Evolutionary conservation across 805 yeast species (phyloP).

Genomic region (Saturnispora silvae): DNA sequence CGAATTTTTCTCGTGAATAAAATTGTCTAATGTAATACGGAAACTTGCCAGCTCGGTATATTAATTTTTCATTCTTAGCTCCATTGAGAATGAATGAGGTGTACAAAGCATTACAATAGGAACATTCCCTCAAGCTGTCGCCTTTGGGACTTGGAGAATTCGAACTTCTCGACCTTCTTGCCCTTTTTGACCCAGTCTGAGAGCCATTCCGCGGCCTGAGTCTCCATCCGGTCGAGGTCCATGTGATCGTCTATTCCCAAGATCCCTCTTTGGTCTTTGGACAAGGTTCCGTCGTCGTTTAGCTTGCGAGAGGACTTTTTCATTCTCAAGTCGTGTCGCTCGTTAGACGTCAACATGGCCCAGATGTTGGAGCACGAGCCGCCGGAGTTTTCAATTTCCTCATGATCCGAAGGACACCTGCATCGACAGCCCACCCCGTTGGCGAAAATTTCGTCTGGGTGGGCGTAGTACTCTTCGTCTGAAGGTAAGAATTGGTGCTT

Average conservation of each 20-base stretch:
- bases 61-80: no score
- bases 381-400: slow-evolving; percentile 47
- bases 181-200: slow-evolving; percentile 14
- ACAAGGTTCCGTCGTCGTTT: slow-evolving; percentile 1
- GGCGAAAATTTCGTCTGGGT: slow-evolving; percentile 14
- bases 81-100: no score
- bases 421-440: slow-evolving; percentile 65
- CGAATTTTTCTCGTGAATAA: no score
- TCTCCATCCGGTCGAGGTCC: slow-evolving; percentile 25
- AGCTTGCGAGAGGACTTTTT: not conserved
- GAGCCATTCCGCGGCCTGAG: slow-evolving; percentile 16
- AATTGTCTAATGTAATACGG: no score
- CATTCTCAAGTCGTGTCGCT: slow-evolving; percentile 4
- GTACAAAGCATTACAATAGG: no score
- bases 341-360: slow-evolving; percentile 27
- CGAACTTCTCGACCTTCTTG: slow-evolving; percentile 20
- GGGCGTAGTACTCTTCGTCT: slow-evolving; percentile 30
- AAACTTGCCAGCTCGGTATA: no score
- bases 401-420: slow-evolving; percentile 48
- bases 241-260: slow-evolving; percentile 12
- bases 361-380: slow-evolving; percentile 44
- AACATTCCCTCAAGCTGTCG: slow-evolving; percentile 6
- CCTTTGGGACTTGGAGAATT: slow-evolving; percentile 16
- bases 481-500: slow-evolving; percentile 23
- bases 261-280: slow-evolving; percentile 5